Evolutionary conservation across 192 early-diverging fungal species (phyloP).

Genomic region (Backusella tarrabulga): DNA sequence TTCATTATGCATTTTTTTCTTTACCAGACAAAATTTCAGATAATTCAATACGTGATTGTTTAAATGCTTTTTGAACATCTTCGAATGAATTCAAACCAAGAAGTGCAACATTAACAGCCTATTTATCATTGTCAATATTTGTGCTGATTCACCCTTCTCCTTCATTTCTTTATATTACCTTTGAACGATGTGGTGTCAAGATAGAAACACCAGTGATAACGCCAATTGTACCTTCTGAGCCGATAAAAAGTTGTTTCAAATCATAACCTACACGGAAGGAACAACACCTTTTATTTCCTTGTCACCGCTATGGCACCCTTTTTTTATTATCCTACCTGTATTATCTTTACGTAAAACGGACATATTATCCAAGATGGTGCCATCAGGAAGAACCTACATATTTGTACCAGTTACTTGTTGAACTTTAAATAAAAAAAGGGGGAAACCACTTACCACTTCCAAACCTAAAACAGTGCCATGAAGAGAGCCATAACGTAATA

Average conservation of each 20-base stretch:
- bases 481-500: constrained; percentile 92
- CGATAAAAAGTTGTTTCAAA: constrained; percentile 98
- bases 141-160: neutral
- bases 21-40: constrained; percentile 85
- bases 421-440: neutral
- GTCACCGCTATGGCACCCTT: no score
- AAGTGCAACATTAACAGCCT: constrained; percentile 73
- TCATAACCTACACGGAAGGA: constrained; percentile 65
- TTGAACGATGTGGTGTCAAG: constrained; percentile 73
- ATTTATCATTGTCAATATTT: neutral
- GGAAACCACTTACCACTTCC: constrained; percentile 68
- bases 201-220: constrained; percentile 95
- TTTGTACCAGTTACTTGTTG: neutral
- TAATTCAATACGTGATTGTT: constrained; percentile 71
- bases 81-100: constrained; percentile 78
- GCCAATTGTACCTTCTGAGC: constrained; percentile 95
- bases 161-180: constrained; percentile 28
- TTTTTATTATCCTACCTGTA: constrained; percentile 55
- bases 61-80: constrained; percentile 79
- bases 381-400: constrained; percentile 77
- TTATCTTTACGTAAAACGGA: constrained; percentile 94
- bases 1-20: neutral
- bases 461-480: constrained; percentile 96
- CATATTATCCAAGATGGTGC: constrained; percentile 83
- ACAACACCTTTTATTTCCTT: neutral